phyloP scores from a whole-genome alignment of 495 filamentous ascomycete species.

The Neurospora sp. region DNA sequence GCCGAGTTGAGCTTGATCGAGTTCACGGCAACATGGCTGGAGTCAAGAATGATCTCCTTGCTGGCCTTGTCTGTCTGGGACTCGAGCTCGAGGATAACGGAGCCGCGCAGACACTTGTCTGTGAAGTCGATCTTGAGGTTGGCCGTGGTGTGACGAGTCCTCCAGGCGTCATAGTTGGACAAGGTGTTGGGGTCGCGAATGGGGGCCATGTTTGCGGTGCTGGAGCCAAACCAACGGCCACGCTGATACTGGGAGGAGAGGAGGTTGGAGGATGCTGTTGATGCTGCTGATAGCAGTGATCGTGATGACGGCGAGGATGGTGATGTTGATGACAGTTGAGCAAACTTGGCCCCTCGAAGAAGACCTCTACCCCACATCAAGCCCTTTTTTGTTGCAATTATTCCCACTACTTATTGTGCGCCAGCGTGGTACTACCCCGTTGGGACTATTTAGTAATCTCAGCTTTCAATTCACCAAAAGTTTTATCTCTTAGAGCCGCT shows the following conservation, averaged over 20 bases:
- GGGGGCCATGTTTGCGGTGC: constrained; percentile 40
- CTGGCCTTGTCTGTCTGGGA: constrained; percentile 58
- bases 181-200: constrained; percentile 79
- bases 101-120: constrained; percentile 60
- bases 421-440: not conserved
- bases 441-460: not conserved
- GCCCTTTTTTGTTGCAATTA: not conserved
- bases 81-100: constrained; percentile 62
- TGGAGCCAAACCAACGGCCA: constrained; percentile 16
- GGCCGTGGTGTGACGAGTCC: constrained; percentile 68
- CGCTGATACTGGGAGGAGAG: constrained; percentile 4
- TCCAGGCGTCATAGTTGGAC: constrained; percentile 80
- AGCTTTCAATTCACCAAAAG: not conserved
- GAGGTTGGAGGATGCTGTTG: constrained; percentile 8
- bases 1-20: constrained; percentile 51
- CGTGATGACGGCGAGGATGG: constrained; percentile 6
- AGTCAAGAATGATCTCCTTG: constrained; percentile 76
- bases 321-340: constrained; percentile 12
- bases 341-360: constrained; percentile 14
- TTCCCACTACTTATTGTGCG: not conserved
- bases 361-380: constrained; percentile 22
- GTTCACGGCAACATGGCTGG: constrained; percentile 63
- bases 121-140: constrained; percentile 76
- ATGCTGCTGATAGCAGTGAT: not conserved
- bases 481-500: not conserved